Conservation (phyloP, 257 asterid species). For the Verbascum thapsus region DNA sequence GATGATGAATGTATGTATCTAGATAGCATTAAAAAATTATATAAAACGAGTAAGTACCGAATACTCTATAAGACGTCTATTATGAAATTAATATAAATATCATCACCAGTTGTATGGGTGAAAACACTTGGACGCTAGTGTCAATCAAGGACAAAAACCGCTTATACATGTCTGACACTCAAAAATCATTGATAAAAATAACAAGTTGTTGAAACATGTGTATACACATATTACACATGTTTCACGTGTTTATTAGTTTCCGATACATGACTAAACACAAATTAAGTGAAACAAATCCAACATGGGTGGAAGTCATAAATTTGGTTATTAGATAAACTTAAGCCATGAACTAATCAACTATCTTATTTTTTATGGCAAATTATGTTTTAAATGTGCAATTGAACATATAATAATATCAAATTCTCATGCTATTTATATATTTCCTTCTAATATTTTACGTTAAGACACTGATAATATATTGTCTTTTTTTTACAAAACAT, state of each 20-base stretch:
- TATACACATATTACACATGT: neutral
- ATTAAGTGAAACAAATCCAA: neutral
- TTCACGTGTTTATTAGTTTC: neutral
- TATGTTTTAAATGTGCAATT: neutral
- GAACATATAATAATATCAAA: neutral
- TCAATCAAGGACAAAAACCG: neutral
- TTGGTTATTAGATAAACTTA: neutral
- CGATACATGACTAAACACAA: neutral
- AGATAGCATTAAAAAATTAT: conserved; percentile 26
- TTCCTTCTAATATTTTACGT: neutral
- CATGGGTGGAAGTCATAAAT: neutral
- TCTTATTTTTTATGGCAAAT: neutral
- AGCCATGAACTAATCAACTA: neutral
- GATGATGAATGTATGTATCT: conserved; percentile 77
- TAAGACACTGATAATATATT: neutral
- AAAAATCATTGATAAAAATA: neutral
- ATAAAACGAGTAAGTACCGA: conserved; percentile 24
- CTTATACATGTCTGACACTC: neutral
- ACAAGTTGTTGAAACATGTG: neutral
- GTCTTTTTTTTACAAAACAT: no score
- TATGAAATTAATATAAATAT: conserved; percentile 1
- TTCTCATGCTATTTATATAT: neutral
- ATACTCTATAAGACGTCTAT: conserved; percentile 1
- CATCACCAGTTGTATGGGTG: neutral
- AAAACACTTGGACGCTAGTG: neutral